Base-by-base conservation (phyloP, 495 filamentous ascomycete species). In the Aspergillus funiculosus region DNA sequence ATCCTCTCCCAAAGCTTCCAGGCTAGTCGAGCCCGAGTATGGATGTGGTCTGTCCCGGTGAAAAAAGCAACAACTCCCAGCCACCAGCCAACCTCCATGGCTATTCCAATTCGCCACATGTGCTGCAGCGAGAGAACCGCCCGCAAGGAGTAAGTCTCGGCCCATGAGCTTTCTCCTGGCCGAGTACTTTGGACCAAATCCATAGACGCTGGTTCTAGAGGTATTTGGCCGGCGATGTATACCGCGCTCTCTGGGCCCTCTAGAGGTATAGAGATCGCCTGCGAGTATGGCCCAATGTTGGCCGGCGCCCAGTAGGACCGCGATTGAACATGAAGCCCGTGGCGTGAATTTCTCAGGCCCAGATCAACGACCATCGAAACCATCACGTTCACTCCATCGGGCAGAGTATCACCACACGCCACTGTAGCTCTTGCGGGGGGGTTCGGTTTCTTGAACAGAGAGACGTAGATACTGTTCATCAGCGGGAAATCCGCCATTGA, bases 301-400 rank as follows among this genome's bases (percentile, higher is more conserved):
- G 94, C 90, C 0, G 92, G 92, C 1, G 92, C 94, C 92, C 92
- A 99, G 73, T 97, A 96, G 3, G 86, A 92, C 19, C 86, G 75
- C 11, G 85, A 89, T 59, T 97, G 94, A 3, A 99, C 89, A 61
- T 99, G 92, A 1, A 99, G 74, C 2, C 81, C 81, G 8, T 73
- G 72, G 39, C 72, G 64, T 39, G 39, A 19, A 19, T 46, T 43
- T 29, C 62, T 57, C 5, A 53, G 14, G 8, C 70, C 65, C 11
- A 60, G 43, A 51, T 71, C 62, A 17, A 78, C 50, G 25, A 70
- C 58, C 42, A 73, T 71, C 19, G 79, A 79, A 22, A 83, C 63
- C 69, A 82, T 76, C 6, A 97, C 72, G 28, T 79, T 69, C 29
- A 76, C 63, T 20, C 67, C 67, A 1, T 57, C 27, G 0, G 87